phyloP scores from a whole-genome alignment of 176 grass and related monocot genomes.

The Alloteropsis semialata region DNA sequence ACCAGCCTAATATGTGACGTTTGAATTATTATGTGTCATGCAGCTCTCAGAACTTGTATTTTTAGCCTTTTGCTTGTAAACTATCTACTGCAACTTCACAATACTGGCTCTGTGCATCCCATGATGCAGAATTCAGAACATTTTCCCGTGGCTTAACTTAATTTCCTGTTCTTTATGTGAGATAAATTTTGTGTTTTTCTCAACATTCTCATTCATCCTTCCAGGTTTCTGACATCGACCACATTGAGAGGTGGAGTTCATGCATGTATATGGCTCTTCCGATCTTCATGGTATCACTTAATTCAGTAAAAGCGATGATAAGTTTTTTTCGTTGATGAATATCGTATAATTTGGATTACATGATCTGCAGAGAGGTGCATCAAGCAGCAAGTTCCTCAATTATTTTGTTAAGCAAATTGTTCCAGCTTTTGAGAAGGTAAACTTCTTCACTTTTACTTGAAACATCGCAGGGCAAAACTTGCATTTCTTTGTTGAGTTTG shows the following conservation, averaged over 20 bases:
- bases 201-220: slow-evolving; percentile 5
- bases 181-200: slow-evolving; percentile 10
- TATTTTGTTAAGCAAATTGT: slow-evolving; percentile 92
- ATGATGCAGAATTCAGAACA: neutral
- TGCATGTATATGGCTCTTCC: slow-evolving; percentile 99
- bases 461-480: neutral
- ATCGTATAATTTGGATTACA: slow-evolving; percentile 21
- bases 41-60: too few species aligned
- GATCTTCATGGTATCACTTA: slow-evolving; percentile 73
- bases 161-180: slow-evolving; percentile 8
- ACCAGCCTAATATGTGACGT: too few species aligned
- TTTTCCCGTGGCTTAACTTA: neutral
- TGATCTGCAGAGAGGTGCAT: slow-evolving; percentile 79
- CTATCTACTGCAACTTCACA: neutral
- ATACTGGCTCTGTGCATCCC: neutral
- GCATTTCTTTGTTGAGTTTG: neutral
- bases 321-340: slow-evolving; percentile 12
- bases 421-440: slow-evolving; percentile 97
- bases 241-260: slow-evolving; percentile 84
- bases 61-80: neutral
- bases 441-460: slow-evolving; percentile 11
- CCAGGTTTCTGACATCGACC: slow-evolving; percentile 88
- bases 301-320: neutral
- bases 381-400: slow-evolving; percentile 93
- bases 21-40: too few species aligned